Evolutionary conservation across 1,284 basidiomycete species (phyloP).

Genomic region (Puccinia hordei): DNA sequence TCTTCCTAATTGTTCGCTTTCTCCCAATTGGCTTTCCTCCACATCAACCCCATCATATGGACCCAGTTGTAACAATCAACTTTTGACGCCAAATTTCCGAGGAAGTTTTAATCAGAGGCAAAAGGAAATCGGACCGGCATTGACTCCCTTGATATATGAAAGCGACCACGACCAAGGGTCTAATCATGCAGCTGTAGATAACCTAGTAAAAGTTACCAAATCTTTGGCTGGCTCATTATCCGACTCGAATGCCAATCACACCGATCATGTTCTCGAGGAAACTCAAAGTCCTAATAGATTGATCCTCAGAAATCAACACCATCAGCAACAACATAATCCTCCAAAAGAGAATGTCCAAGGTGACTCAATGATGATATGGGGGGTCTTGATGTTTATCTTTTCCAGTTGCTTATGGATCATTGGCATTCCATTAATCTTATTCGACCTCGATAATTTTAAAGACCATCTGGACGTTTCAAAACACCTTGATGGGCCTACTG

Average conservation of each 20-base stretch:
- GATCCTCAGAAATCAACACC: background rate
- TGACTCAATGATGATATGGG: constrained; percentile 1
- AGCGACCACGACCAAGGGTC: constrained; percentile 1
- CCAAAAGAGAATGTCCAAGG: background rate
- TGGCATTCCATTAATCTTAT: constrained; percentile 24
- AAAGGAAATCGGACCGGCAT: constrained; percentile 30
- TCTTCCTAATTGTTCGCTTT: no score
- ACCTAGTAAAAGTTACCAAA: background rate
- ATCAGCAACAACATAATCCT: no score
- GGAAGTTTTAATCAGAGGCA: background rate
- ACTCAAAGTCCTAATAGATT: background rate
- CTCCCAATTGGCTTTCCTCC: background rate
- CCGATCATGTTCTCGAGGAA: background rate
- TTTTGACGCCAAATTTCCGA: background rate
- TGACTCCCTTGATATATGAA: constrained; percentile 29
- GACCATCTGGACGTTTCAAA: background rate
- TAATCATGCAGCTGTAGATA: background rate
- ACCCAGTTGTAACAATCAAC: constrained; percentile 3
- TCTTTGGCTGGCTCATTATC: constrained; percentile 21
- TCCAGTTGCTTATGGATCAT: constrained; percentile 27
- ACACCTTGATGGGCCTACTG: background rate
- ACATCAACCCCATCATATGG: background rate
- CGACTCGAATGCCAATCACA: background rate
- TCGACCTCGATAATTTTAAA: constrained; percentile 5
- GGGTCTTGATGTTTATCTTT: constrained; percentile 9